Evolutionary conservation across 2,329 filamentous ascomycete species (phyloP), one percentile per base, ranked within the genome.

Genomic region (Pseudocercospora fuligena): DNA sequence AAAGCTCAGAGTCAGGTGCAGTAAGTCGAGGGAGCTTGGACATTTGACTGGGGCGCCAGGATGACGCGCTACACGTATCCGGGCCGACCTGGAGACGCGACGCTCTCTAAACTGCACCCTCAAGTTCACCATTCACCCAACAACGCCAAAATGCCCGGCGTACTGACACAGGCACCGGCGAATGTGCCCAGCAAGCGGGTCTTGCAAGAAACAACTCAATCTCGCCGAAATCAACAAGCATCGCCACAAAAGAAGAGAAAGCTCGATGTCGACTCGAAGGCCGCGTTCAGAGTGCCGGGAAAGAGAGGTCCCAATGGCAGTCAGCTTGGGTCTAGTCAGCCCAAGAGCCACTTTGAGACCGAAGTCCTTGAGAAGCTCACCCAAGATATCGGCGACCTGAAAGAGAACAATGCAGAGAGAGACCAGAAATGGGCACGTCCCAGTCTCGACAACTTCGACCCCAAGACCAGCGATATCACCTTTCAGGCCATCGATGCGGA

Each of bases 401-500:
- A 94, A 83, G 86, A 92, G 74, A 92, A 87, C 79, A 98, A 96
- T 80, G 86, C 92, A 1, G 95, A 99, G 77, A 96, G 90, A 78
- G 94, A 98, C 78, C 95, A 99, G 79, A 87, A 92, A 77, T 99
- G 95, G 96, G 89, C 90, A 56, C 83, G 90, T 61, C 90, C 90
- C 16, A 79, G 80, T 31, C 77, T 92, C 31, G 82, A 82, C 23
- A 82, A 85, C 72, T 91, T 91, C 75, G 82, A 90, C 66, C 85
- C 89, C 8, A 77, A 86, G 61, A 88, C 81, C 40, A 88, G 95
- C 70, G 89, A 82, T 70, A 83, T 99, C n/a, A 89, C 87, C 70
- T 98, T 99, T 76, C 95, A 99, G 81, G 91, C 96, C 76, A 99
- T 99, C 72, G 96, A 99, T 76, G 91, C 89, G 0, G 94, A 98